Evolutionary conservation across 2,329 filamentous ascomycete species (phyloP), one percentile per base, ranked within the genome.

Genomic region (Aschersonia sp.): DNA sequence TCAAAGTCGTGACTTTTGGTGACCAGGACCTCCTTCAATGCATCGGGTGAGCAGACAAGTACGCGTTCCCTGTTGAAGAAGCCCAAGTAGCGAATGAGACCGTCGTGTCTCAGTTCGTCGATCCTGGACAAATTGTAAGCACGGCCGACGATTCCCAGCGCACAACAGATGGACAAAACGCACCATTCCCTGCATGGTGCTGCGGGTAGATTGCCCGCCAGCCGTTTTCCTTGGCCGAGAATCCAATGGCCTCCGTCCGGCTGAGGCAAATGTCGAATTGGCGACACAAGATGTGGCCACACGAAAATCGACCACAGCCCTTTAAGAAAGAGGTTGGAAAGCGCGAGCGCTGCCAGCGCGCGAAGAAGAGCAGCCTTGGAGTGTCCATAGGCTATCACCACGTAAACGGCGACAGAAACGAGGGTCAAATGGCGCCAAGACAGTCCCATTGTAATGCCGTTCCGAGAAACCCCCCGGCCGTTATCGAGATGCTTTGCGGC

Each of bases 1-100:
- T 70, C 57, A 52, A 83, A 87, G 46, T 81, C 76, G 58, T 87
- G 85, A 52, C 70, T 77, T 50, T 76, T 78, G 6, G 72, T 75
- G 8, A 77, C 74, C 4, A 87, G 67, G 5, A 85, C 70, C 58
- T 87, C 81, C 1, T 73, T 69, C 4, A 85, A 65, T 0, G 73
- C 77, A 59, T 81, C 79, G 6, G 81, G 70, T 6, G 64, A 73
- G 1, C 73, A 77, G 44, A 79, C 56, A 4, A 82, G 51, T 11
- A 84, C 55, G 8, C 43, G 69, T 57, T 83, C 79, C 11, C 66
- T 55, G 55, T 83, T 83, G 44, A 77, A 68, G 5, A 76, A 53
- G n/a, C 71, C 67, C 7, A 75, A 69, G 56, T 81, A 84, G 10
- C 78, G 73, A 49, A 86, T 76, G 31, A 86, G 55, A 4, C 81